These are phyloP conservation scores for Gastrolobium bilobum DNA, from an alignment of 306 rosid species.

Conservation along the genomic window DNA sequence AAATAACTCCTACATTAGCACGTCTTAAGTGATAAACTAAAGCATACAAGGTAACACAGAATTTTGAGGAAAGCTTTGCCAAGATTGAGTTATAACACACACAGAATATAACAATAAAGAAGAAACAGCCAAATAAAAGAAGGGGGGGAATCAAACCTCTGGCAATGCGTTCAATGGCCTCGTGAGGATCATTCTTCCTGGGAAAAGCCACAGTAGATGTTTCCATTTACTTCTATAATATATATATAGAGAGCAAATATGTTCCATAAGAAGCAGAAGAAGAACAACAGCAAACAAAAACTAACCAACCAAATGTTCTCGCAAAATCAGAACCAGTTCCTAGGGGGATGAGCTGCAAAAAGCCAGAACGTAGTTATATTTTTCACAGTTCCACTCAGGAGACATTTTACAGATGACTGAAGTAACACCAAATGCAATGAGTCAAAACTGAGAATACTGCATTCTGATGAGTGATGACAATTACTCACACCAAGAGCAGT, in stretches of 20 bases:
- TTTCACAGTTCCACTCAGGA: constrained; percentile 42
- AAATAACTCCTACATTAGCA: constrained; percentile 50
- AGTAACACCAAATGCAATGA: constrained; percentile 24
- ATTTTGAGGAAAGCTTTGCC: constrained; percentile 30
- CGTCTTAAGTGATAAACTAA: constrained; percentile 40
- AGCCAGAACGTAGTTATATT: constrained; percentile 47
- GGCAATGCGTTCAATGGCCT: constrained; percentile 85
- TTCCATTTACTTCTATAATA: constrained; percentile 44
- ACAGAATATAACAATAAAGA: constrained; percentile 24
- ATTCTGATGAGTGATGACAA: constrained; percentile 33
- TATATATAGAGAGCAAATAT: constrained; percentile 6
- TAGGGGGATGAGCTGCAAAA: constrained; percentile 88
- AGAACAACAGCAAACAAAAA: constrained; percentile 36
- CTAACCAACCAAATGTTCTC: constrained; percentile 85
- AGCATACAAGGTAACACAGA: neutral
- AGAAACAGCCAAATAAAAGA: constrained; percentile 14
- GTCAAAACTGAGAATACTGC: constrained; percentile 24
- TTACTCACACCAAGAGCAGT: constrained; percentile 97
- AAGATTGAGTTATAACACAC: constrained; percentile 12
- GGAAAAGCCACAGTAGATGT: constrained; percentile 39
- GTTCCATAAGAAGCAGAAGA: constrained; percentile 27
- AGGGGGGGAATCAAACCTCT: constrained; percentile 59
- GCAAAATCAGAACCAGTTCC: constrained; percentile 99
- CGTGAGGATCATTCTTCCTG: constrained; percentile 89
- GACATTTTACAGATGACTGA: constrained; percentile 36